Conservation (phyloP, 2,329 filamentous ascomycete genomes). For the Hypoxylon sp. region DNA sequence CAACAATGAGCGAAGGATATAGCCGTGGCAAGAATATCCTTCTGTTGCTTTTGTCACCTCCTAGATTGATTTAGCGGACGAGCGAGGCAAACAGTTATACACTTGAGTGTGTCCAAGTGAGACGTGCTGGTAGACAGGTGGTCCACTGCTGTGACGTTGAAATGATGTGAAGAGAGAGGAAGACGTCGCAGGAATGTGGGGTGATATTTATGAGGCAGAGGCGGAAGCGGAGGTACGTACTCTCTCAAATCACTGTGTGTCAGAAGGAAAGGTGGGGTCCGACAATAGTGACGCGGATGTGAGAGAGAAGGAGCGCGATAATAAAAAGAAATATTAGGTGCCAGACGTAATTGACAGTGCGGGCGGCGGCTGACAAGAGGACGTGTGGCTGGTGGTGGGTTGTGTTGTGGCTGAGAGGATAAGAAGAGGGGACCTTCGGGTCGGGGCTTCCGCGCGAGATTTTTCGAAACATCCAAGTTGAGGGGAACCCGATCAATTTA, state of each 20-base stretch:
- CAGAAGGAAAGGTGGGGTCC: slow-evolving; percentile 34
- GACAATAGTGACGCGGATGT: slow-evolving; percentile 32
- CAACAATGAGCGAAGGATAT: slow-evolving; percentile 49
- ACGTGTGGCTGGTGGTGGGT: slow-evolving; percentile 46
- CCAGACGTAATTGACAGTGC: slow-evolving; percentile 50
- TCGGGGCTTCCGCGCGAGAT: slow-evolving; percentile 70
- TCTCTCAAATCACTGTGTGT: slow-evolving; percentile 41
- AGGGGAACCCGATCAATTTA: slow-evolving; percentile 70
- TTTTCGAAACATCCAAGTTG: slow-evolving; percentile 64
- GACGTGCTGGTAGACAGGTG: slow-evolving; percentile 21
- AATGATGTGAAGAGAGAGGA: slow-evolving; percentile 20
- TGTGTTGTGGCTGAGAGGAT: slow-evolving; percentile 52
- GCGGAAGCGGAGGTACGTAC: slow-evolving; percentile 32
- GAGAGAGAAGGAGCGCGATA: slow-evolving; percentile 29
- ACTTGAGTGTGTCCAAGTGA: slow-evolving; percentile 34
- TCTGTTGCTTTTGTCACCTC: slow-evolving; percentile 47
- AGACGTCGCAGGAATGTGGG: slow-evolving; percentile 12
- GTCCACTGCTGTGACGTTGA: slow-evolving; percentile 24
- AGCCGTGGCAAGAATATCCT: slow-evolving; percentile 27
- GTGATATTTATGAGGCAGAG: slow-evolving; percentile 8
- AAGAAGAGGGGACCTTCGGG: slow-evolving; percentile 62
- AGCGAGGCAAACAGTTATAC: slow-evolving; percentile 32
- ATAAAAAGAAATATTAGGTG: slow-evolving; percentile 36
- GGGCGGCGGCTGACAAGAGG: slow-evolving; percentile 46
- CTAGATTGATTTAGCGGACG: slow-evolving; percentile 37